Percentiles rank a stretch among this genome's conserved stretches.
Evolutionary conservation across 176 grass and related monocot genomes (phyloP).

Genomic region (Avena sativa): DNA sequence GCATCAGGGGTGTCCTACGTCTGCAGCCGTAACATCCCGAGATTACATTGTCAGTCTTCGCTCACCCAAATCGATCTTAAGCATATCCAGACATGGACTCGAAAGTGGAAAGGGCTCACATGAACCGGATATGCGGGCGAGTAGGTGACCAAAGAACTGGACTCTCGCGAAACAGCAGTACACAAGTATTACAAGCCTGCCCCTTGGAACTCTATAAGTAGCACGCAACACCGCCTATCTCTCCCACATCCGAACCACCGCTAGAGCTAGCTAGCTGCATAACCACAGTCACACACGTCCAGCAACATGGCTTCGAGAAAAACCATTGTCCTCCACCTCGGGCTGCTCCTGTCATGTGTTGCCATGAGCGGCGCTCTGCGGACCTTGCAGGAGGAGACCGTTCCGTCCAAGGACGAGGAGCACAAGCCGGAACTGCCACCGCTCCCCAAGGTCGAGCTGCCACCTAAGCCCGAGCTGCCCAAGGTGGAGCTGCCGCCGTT

Average conservation of each 20-base stretch:
- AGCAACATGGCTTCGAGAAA: not conserved
- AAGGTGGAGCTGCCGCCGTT: not conserved
- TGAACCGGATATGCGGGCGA: not conserved
- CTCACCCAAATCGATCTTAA: no score
- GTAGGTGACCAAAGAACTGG: not conserved
- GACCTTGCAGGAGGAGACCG: no score
- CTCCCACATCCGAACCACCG: not conserved
- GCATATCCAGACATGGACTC: not conserved
- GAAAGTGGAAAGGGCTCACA: not conserved
- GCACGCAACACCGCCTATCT: not conserved
- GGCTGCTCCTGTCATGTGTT: not conserved
- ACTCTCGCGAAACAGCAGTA: not conserved
- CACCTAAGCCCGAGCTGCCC: not conserved
- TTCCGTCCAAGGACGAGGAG: no score
- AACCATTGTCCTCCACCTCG: not conserved
- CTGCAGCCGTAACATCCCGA: not conserved
- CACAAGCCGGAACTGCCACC: no score
- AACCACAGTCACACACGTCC: not conserved
- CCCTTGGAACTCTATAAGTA: slow-evolving; percentile 5
- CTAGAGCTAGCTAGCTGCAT: not conserved
- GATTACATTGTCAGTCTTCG: no score
- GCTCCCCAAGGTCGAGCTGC: not conserved
- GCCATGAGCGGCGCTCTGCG: not conserved
- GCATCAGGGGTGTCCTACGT: not conserved
- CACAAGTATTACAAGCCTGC: not conserved